Evolutionary conservation across 2,329 filamentous ascomycete genomes (phyloP), one percentile per base, ranked within the genome.

Genomic region (Akanthomyces muscarius): DNA sequence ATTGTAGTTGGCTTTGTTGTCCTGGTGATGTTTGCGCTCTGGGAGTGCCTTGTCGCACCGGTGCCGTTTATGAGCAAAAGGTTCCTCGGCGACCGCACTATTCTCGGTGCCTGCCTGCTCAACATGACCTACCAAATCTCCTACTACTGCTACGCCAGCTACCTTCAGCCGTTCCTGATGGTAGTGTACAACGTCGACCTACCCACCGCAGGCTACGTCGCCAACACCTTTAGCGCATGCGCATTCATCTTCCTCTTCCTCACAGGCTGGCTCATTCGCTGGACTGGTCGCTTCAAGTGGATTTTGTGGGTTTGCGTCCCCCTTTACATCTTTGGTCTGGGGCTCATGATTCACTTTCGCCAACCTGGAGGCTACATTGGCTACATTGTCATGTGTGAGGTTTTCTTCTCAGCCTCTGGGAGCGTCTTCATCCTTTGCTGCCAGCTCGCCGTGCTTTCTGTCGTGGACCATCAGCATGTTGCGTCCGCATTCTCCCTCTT

Each of bases 1-100:
- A 80, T 82, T 50, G 79, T 87, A 1, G 71, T 89, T 25, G 89
- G 89, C 7, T 78, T 84, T 30, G 68, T 86, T 0, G 79, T 83
- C 41, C 76, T 91, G 2, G 68, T 84, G 41, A 61, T 77, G n/a
- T 84, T 88, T 66, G 80, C 75, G 1, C 64, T 85, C 2, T 86
- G 82, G 74, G 86, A 90, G 72, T 80, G 74, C 23, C 85, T 77
- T 62, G 66, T 85, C n/a, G 83, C 86, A 0, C 81, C 79, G 0
- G 77, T 77, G 11, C 83, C 85, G 1, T 83, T 89, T 71, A 75
- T 89, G 36, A 82, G 78, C 21, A 80, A 77, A 67, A 66, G 72
- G 48, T 73, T 87, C 67, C 75, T 87, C 66, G 72, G 75, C 2
- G 76, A 84, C 64, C 78, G 79, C n/a, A 84, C 81, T 33, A 78